Base-by-base conservation (phyloP, 768 basidiomycete genomes). In the Pulveroboletus sp. region DNA sequence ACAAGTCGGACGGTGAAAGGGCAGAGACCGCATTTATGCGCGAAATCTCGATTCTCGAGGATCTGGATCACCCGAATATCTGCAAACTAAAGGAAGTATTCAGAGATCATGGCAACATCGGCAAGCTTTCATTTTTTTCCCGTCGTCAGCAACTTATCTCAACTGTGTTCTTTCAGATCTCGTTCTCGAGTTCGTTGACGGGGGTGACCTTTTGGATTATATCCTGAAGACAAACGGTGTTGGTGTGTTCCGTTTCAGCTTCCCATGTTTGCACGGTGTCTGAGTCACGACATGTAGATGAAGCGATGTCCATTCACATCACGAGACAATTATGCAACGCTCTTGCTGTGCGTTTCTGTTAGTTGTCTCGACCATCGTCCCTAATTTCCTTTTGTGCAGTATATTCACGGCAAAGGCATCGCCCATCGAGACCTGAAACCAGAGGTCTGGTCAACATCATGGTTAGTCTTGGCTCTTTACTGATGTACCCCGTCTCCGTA, bases 381-480 rank as follows among this genome's bases (percentile, higher is more conserved):
- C 52, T 59, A 17, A 67, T 17, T 21, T 31, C 3, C 11, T 37
- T 24, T 30, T 39, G 10, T 33, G 14, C 50, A 76, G 76, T 89
- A 87, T 57, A 81, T 89, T 43, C 89, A 89, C 53, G 73, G 72
- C 8, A 73, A 81, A 60, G 86, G 85, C 14, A 84, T 99, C 39
- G 80, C 92, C 0, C 95, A 98, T 69, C 86, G 96, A 39, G 96
- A 99, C 66, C 71, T 97, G 39, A 96, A 96, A 67, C 94, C 95
- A 1, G 87, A 89, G 72, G 83, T 83, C 26, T 45, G 39, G 39
- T 21, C 35, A 27, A n/a, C 10, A 35, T 36, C 27, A 17, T 15
- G 54, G 28, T 15, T 30, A 35, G 2, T 35, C 57, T 51, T 50
- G 40, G 1, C 24, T 37, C 38, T 26, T 56, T 8, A 46, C 38